Evolutionary conservation across 108 stramenopile genomes (phyloP).

Genomic region (Schizochytrium sp.): DNA sequence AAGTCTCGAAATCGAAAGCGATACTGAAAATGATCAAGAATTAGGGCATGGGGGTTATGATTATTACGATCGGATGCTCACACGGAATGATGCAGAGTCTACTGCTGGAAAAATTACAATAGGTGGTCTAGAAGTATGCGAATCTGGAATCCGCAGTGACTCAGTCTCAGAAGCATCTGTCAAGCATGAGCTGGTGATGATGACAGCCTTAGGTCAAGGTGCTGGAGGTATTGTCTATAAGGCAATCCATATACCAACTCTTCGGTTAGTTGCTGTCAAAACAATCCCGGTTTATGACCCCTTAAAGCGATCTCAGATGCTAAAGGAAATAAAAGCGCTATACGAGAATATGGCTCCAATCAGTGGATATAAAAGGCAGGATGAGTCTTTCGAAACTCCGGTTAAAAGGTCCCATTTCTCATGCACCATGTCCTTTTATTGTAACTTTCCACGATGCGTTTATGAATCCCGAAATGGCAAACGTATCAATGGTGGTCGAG

Average conservation of each 20-base stretch:
- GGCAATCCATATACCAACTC: constrained; percentile 77
- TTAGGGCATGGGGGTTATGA: background rate
- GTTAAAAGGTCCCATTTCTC: too few species aligned
- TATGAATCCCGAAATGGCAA: constrained; percentile 70
- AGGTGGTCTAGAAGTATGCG: constrained; percentile 12
- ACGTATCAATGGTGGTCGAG: constrained; percentile 74
- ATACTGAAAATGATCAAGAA: background rate
- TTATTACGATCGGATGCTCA: background rate
- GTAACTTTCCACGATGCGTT: constrained; percentile 79
- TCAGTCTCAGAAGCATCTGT: background rate
- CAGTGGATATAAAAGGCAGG: background rate
- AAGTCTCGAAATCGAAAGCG: constrained; percentile 6
- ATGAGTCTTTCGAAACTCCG: too few species aligned
- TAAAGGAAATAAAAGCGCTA: constrained; percentile 74
- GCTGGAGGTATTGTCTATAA: constrained; percentile 76
- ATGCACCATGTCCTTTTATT: constrained; percentile 67
- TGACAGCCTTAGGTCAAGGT: constrained; percentile 75
- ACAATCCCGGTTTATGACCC: constrained; percentile 74
- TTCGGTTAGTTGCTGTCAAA: constrained; percentile 80
- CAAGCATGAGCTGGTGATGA: constrained; percentile 71
- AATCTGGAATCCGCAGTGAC: constrained; percentile 2
- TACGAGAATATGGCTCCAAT: constrained; percentile 66
- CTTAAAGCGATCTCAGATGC: constrained; percentile 72
- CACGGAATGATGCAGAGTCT: too few species aligned
- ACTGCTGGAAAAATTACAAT: background rate